Evolutionary conservation across 1,284 basidiomycete species (phyloP).

Genomic region (Tilletia caries): DNA sequence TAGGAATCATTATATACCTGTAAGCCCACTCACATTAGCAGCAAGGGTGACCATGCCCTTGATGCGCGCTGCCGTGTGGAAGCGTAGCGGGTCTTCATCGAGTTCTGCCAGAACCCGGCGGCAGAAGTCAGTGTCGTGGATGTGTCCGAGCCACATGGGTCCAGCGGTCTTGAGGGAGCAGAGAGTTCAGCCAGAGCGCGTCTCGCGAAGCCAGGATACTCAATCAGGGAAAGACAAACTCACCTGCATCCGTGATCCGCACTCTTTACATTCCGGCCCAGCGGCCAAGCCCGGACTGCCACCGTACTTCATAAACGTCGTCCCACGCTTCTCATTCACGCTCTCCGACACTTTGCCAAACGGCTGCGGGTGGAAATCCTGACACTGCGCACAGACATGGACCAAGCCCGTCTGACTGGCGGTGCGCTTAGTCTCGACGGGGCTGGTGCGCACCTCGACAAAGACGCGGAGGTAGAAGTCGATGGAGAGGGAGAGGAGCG

Average conservation of each 20-base stretch:
- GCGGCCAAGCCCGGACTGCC: conserved; percentile 70
- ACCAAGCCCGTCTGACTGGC: conserved; percentile 49
- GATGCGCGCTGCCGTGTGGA: conserved; percentile 80
- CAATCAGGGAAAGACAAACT: neutral
- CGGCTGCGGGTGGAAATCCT: conserved; percentile 36
- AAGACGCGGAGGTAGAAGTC: conserved; percentile 97
- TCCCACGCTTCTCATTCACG: conserved; percentile 34
- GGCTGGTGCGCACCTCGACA: conserved; percentile 71
- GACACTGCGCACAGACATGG: conserved; percentile 45
- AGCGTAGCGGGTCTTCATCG: conserved; percentile 58
- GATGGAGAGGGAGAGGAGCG: conserved; percentile 87
- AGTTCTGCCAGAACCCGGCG: conserved; percentile 72
- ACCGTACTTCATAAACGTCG: conserved; percentile 57
- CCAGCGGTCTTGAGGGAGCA: conserved; percentile 67
- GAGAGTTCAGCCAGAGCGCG: too few relatives aligned
- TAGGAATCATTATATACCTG: too few relatives aligned
- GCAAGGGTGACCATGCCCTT: conserved; percentile 92
- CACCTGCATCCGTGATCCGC: conserved; percentile 67
- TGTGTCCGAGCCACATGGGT: conserved; percentile 89
- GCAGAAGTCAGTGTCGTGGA: conserved; percentile 78
- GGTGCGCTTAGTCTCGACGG: conserved; percentile 81
- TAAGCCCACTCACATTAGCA: conserved; percentile 58
- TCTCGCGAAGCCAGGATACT: too few relatives aligned
- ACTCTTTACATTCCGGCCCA: conserved; percentile 71
- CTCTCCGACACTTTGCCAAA: conserved; percentile 36